These are phyloP conservation scores for Crepidotus variabilis DNA, from an alignment of 768 basidiomycete species.

Conservation along the genomic window DNA sequence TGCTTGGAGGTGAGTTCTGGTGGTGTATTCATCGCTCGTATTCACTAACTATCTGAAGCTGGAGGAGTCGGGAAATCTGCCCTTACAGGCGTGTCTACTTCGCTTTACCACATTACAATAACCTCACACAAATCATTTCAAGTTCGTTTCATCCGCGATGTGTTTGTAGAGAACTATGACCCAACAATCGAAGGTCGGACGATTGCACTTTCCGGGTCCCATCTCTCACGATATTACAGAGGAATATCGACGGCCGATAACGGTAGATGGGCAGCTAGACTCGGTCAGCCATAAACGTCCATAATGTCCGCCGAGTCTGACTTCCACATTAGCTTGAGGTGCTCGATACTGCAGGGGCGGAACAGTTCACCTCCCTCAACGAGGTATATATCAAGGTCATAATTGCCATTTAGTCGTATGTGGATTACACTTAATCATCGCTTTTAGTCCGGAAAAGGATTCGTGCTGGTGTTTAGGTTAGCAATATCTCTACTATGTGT, in stretches of 20 bases:
- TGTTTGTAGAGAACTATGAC: slow-evolving; percentile 75
- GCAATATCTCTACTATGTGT: neutral
- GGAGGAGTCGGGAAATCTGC: slow-evolving; percentile 91
- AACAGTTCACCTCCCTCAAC: slow-evolving; percentile 78
- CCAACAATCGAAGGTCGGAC: slow-evolving; percentile 78
- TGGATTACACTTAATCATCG: slow-evolving; percentile 7
- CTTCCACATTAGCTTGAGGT: slow-evolving; percentile 59
- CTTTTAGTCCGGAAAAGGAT: slow-evolving; percentile 63
- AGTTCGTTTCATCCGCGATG: slow-evolving; percentile 72
- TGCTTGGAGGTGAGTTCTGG: slow-evolving; percentile 63
- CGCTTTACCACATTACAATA: neutral
- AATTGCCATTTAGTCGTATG: neutral
- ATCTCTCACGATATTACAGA: slow-evolving; percentile 38
- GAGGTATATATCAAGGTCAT: slow-evolving; percentile 78
- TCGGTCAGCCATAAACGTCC: slow-evolving; percentile 41
- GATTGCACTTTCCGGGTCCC: slow-evolving; percentile 1
- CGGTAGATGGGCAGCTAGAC: slow-evolving; percentile 62
- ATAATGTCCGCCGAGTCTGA: neutral
- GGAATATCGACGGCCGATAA: slow-evolving; percentile 62
- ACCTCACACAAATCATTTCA: slow-evolving; percentile 5
- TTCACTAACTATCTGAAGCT: slow-evolving; percentile 37
- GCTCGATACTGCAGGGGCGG: slow-evolving; percentile 81
- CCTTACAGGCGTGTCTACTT: slow-evolving; percentile 46
- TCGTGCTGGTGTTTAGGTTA: slow-evolving; percentile 81
- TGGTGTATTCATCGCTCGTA: slow-evolving; percentile 4